These are phyloP conservation scores for Phytophthora aleatoria DNA, from an alignment of 352 stramenopile species.

Conservation along the genomic window DNA sequence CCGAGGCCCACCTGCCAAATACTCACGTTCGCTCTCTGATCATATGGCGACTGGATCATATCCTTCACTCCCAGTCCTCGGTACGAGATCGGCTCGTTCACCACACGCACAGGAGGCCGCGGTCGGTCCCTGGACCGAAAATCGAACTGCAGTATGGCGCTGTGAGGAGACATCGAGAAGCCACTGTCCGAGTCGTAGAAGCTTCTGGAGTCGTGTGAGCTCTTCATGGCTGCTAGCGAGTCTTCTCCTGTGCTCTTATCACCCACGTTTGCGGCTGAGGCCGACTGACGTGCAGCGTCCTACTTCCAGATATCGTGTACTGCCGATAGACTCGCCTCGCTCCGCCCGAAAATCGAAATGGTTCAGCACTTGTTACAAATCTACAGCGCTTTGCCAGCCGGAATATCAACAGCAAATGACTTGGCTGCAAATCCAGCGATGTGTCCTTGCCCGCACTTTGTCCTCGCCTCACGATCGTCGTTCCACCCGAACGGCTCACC, in stretches of 20 bases:
- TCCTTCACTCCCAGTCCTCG: conserved; percentile 46
- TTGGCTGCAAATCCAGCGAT: conserved; percentile 26
- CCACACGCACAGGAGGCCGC: conserved; percentile 7
- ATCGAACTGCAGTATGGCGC: conserved; percentile 35
- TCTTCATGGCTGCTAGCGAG: conserved; percentile 28
- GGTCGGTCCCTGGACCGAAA: conserved; percentile 31
- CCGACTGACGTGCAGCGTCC: conserved; percentile 9
- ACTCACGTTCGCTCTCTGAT: conserved; percentile 45
- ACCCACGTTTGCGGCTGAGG: conserved; percentile 12
- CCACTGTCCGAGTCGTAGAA: conserved; percentile 35
- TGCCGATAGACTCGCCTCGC: conserved; percentile 8
- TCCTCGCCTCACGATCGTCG: conserved; percentile 2
- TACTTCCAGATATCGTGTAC: conserved; percentile 19
- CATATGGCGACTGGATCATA: conserved; percentile 55
- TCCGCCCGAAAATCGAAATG: conserved; percentile 27
- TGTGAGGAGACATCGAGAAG: conserved; percentile 41
- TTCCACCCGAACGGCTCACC: conserved; percentile 10
- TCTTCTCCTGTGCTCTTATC: conserved; percentile 4
- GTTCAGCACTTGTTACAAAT: conserved; percentile 31
- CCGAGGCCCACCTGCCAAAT: conserved; percentile 55
- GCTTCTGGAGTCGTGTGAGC: conserved; percentile 19
- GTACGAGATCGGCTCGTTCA: conserved; percentile 18
- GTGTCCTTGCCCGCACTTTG: conserved; percentile 12
- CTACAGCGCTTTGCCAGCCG: conserved; percentile 20
- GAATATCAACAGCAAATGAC: conserved; percentile 14